Base-by-base conservation (phyloP, 345 rosid genomes). In the Dipteronia dyeriana region DNA sequence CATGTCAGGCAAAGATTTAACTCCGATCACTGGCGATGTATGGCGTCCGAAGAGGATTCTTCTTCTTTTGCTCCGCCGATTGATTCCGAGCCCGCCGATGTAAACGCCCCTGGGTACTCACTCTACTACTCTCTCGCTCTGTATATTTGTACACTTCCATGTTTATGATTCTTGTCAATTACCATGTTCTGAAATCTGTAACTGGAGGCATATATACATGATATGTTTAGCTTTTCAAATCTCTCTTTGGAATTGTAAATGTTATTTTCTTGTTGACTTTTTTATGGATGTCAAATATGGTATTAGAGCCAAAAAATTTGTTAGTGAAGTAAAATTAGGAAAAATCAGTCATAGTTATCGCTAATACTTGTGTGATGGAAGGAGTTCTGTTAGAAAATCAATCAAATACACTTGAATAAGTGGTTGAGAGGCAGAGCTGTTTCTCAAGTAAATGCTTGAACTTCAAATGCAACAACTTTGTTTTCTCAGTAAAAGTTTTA, bases 51-150 rank as follows among this genome's bases (percentile, higher is more conserved):
- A 2, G 73, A 92, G 7, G 91, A 90, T 5, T 70, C 92, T 75
- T 84, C 94, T 53, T 80, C 89, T 12, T 80, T 79, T 45, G 79
- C 84, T 9, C 74, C 90, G 41, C 79, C 95, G 8, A 68, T 90
- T 76, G 91, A 91, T 64, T 84, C 94, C 13, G 92, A 89, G 25
- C 76, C 91, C 5, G 34, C 90, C 17, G 98, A 92, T 13, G 85
- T 73, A 78, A 78, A 66, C 82, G 76, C 90, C 45, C 64, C 92
- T 65, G 86, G 91, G 96, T 90, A 84, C 19, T 31, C 34, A 31
- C 34, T 34, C 38, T 4, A 34, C 38, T 34, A 34, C 38, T 62
- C 9, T 12, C 59, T 31, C 11, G 16, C 12, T 71, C 16, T 53
- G 43, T 4, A 34, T 34, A 34, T 34, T 34, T 34, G 38, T 34